Conservation (phyloP, 2,329 filamentous ascomycete species). For the Colletotrichum agaves region DNA sequence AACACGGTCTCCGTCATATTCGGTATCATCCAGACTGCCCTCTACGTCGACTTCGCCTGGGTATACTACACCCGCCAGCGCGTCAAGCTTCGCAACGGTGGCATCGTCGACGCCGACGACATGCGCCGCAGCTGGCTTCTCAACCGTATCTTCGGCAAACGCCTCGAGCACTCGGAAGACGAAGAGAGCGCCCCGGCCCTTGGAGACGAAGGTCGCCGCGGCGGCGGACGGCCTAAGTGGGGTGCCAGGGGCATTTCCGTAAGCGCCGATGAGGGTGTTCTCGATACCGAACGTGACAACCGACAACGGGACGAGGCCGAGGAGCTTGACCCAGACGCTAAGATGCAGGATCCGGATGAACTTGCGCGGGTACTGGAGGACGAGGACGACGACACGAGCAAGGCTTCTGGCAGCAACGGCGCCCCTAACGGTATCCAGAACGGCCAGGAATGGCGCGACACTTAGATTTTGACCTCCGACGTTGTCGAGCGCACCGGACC, state of each 20-base stretch:
- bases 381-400: constrained; percentile 60
- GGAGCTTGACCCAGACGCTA: constrained; percentile 68
- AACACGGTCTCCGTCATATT: constrained; percentile 84
- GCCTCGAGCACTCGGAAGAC: constrained; percentile 64
- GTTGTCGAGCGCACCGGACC: not conserved
- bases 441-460: constrained; percentile 60
- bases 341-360: constrained; percentile 75
- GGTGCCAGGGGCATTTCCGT: constrained; percentile 73
- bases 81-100: constrained; percentile 90
- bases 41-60: constrained; percentile 96
- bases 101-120: constrained; percentile 91
- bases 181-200: constrained; percentile 68
- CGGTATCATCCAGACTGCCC: constrained; percentile 86
- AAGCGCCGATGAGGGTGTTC: constrained; percentile 71
- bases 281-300: constrained; percentile 60
- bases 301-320: constrained; percentile 55
- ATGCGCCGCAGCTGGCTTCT: constrained; percentile 87
- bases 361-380: constrained; percentile 68
- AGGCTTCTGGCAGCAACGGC: constrained; percentile 39
- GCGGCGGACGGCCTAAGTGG: constrained; percentile 64
- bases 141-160: constrained; percentile 77
- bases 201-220: constrained; percentile 44
- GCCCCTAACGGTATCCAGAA: constrained; percentile 53
- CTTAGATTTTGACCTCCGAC: constrained; percentile 10
- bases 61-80: constrained; percentile 94